Percentiles rank a stretch among this genome's conserved stretches.
Conservation (phyloP, 2,329 filamentous ascomycete species). For the Venturia carpophila region DNA sequence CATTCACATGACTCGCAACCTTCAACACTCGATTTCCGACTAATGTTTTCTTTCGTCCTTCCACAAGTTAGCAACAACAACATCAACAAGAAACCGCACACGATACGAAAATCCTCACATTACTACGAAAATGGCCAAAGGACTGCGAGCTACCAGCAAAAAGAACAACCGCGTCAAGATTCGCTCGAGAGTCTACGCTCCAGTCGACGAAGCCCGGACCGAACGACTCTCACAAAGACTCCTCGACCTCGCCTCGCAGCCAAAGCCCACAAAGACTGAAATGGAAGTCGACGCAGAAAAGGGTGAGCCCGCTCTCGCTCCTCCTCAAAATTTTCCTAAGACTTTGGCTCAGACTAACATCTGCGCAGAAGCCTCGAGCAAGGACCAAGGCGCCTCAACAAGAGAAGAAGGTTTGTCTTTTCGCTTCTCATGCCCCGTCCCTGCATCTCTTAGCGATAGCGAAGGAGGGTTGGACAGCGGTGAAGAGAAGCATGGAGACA, state of each 20-base stretch:
- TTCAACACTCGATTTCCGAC: too few species aligned
- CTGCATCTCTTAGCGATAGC: conserved; percentile 19
- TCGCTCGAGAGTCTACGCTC: conserved; percentile 75
- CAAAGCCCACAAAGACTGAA: conserved; percentile 51
- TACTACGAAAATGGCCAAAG: conserved; percentile 67
- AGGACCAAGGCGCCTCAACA: conserved; percentile 20
- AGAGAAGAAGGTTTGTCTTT: conserved; percentile 24
- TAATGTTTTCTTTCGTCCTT: background rate
- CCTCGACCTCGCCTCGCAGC: conserved; percentile 68
- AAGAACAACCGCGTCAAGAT: conserved; percentile 80
- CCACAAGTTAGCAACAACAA: background rate
- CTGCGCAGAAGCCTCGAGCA: conserved; percentile 20
- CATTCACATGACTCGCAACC: conserved; percentile 5
- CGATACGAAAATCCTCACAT: background rate
- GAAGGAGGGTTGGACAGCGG: conserved; percentile 4
- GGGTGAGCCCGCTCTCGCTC: conserved; percentile 19
- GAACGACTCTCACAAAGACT: conserved; percentile 82
- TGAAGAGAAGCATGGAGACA: conserved; percentile 14
- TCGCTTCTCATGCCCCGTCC: conserved; percentile 20
- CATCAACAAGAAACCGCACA: background rate
- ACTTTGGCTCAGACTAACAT: conserved; percentile 19
- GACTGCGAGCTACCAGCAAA: conserved; percentile 65
- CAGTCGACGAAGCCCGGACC: conserved; percentile 68
- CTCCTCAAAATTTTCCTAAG: conserved; percentile 11
- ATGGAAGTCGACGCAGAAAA: conserved; percentile 42